phyloP scores from a whole-genome alignment of 305 asterid genomes.

The Fraxinus greggii region DNA sequence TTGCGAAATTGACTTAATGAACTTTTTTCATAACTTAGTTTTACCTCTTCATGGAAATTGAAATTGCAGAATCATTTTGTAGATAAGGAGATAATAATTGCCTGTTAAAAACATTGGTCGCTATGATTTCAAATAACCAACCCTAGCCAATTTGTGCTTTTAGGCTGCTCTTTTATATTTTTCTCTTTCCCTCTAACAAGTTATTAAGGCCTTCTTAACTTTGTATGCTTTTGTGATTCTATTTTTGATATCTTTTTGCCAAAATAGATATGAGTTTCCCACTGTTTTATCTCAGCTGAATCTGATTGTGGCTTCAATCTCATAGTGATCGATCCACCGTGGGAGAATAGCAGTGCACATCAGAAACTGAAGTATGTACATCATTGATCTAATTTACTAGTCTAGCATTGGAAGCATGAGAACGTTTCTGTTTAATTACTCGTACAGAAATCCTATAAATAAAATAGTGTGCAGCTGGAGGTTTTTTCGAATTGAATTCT shows the following conservation, averaged over 20 bases:
- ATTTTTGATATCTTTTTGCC: neutral
- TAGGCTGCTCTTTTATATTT: constrained; percentile 4
- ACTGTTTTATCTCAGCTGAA: constrained; percentile 53
- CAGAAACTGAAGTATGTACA: constrained; percentile 72
- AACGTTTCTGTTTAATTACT: neutral
- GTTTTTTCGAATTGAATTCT: neutral
- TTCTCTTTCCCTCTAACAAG: neutral
- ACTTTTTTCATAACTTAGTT: neutral
- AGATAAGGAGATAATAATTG: neutral
- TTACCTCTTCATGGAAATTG: neutral
- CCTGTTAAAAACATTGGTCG: neutral
- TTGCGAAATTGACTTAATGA: neutral
- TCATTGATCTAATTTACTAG: constrained; percentile 2
- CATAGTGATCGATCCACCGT: constrained; percentile 88
- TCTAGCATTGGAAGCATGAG: neutral
- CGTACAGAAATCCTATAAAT: neutral
- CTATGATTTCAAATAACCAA: neutral
- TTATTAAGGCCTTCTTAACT: neutral
- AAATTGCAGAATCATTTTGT: neutral
- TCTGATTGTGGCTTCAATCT: constrained; percentile 76
- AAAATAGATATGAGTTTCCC: constrained; percentile 13
- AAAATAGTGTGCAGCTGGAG: neutral
- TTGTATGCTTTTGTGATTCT: neutral
- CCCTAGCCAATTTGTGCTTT: neutral
- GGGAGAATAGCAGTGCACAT: constrained; percentile 94